Base-by-base conservation (phyloP, 768 basidiomycete species). In the Agaricus bisporus region DNA sequence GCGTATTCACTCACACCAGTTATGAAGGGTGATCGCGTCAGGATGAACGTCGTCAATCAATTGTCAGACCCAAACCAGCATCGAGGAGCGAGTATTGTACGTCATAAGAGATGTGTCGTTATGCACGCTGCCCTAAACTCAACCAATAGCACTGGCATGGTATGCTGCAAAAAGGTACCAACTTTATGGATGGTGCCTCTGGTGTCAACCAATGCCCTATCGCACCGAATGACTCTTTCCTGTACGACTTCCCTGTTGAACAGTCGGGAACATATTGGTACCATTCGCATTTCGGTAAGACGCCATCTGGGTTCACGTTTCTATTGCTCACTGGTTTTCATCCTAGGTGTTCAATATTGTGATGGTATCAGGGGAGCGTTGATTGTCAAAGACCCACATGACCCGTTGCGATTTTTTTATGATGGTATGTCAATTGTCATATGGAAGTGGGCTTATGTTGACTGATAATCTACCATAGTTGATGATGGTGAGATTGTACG, bases 61-160 rank as follows among this genome's bases (percentile, higher is more conserved):
- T 68, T 83, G 18, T 68, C 64, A 0, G 79, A 83, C 45, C 64
- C 68, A 1, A 66, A 71, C 0, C 78, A 82, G 79, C 56, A 73
- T n/a, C 67, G 68, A 43, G 66, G 64, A 10, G 81, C 80, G 12
- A 75, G 72, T 32, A 73, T 82, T 42, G 80, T 80, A 50, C 53
- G 73, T 57, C 1, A 18, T 38, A 32, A 1, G 8, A 22, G 8
- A 32, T 32, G 5, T 32, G 11, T 7, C 38, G 12, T n/a, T 12
- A 2, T 39, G 38, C 12, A 39, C 12, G 8, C 12, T 7, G 5
- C 8, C 12, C 32, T 32, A 7, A 32, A 1, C 11, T 32, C 8
- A 11, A n/a, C n/a, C 9, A 58, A 22, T 42, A 81, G 80, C 72
- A 75, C 59, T 75, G 73, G 73, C 72, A 75, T 54, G 73, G 75